Evolutionary conservation across 108 stramenopile genomes (phyloP).

Genomic region (Aurantiochytrium sp.): DNA sequence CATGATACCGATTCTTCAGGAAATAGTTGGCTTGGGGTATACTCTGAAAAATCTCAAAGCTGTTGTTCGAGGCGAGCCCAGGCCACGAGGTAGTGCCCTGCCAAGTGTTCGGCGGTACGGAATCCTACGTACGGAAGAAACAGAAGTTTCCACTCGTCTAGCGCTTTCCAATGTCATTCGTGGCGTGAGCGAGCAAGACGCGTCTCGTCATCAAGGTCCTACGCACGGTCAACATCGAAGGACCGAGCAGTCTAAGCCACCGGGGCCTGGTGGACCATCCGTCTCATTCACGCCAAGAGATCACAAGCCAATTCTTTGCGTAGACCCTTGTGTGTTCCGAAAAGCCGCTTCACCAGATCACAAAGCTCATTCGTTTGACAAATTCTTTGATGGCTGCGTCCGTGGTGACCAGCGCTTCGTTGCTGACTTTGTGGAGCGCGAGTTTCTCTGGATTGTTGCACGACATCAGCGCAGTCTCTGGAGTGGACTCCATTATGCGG

Average conservation of each 20-base stretch:
- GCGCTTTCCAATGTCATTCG: no score
- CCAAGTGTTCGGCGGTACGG: not conserved
- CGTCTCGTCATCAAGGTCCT: no score
- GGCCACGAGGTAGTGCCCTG: not conserved
- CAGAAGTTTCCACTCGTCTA: no score
- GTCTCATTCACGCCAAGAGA: not conserved
- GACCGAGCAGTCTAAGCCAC: no score
- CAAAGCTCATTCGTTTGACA: not conserved
- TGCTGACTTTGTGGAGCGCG: not conserved
- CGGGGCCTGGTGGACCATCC: no score
- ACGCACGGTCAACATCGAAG: no score
- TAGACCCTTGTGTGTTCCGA: no score
- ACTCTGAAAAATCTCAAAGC: not conserved
- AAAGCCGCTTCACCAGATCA: not conserved
- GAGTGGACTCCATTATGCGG: not conserved
- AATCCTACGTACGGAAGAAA: not conserved
- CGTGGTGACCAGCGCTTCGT: not conserved
- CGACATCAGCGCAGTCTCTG: not conserved
- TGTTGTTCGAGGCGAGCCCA: not conserved
- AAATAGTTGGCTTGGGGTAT: not conserved
- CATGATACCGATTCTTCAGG: not conserved
- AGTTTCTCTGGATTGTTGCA: not conserved
- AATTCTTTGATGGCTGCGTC: conserved; percentile 8
- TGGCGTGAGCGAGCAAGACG: no score
- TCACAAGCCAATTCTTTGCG: not conserved